Evolutionary conservation across 495 filamentous ascomycete species (phyloP), one percentile per base, ranked within the genome.

Genomic region (Amniculicola lignicola): DNA sequence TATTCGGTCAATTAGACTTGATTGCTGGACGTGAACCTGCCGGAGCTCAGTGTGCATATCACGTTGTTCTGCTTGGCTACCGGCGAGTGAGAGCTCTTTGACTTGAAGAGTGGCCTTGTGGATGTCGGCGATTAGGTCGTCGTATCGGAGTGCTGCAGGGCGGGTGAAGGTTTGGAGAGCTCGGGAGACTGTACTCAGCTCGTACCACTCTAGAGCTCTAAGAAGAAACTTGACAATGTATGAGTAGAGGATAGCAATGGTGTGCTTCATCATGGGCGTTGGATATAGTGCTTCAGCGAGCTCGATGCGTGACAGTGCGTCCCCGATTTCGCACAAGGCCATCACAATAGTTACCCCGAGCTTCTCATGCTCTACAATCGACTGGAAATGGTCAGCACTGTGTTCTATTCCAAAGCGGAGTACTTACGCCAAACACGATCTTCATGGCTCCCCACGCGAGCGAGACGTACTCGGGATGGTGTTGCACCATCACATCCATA

Each of bases 391-490:
- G 5, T 28, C 23, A 52, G 12, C 21, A 44, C 35, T 4, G 27
- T 23, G 25, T 10, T 16, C 18, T 33, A 24, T 18, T 16, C 9
- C 21, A 28, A 44, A 25, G 5, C 4, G 4, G 12, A 39, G 67
- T 4, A 15, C 44, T 48, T 36, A 48, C 44, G n/a, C 24, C 44
- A 35, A 48, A 62, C 3, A 68, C 18, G 22, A 70, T 60, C 35
- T 69, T 72, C 51, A 70, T 61, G 1, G 66, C 45, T n/a, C 70
- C 70, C 65, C 65, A 73, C 4, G 48, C 70, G 12, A 71, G 46
- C 2, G 70, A 66, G 7, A 65, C 67, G 29, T 73, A 73, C 47
- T 73, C 65, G 10, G 69, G 71, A 51, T 69, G 52, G n/a, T 57
- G 45, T 24, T 57, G 45, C 14, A 44, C 44, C 21, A 57, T 33